phyloP scores from a whole-genome alignment of 2,329 filamentous ascomycete genomes.

The Beauveria rudraprayagi region DNA sequence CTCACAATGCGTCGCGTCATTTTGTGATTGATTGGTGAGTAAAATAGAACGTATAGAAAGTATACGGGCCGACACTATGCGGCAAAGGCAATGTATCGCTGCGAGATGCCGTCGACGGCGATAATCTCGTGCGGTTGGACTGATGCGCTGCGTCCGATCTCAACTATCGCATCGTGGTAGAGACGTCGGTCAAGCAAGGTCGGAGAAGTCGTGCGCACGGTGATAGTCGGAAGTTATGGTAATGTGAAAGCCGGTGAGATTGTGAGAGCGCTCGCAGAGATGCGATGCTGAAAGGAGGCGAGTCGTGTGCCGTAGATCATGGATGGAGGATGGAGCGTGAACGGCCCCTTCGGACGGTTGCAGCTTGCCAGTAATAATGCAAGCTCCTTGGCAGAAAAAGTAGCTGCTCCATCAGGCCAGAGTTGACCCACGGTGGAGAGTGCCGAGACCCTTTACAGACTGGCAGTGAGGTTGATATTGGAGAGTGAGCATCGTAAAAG shows the following conservation, averaged over 20 bases:
- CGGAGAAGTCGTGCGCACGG: not conserved
- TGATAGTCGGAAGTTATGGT: not conserved
- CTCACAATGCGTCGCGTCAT: slow-evolving; percentile 17
- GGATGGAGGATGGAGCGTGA: not conserved
- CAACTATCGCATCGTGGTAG: slow-evolving; percentile 9
- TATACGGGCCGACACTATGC: not conserved
- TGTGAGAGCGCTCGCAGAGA: not conserved
- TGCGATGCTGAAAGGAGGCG: slow-evolving; percentile 6
- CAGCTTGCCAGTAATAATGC: not conserved
- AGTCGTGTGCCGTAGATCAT: not conserved
- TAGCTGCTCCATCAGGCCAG: slow-evolving; percentile 6
- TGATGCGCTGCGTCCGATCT: not conserved
- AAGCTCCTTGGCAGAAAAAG: not conserved
- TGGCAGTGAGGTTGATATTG: not conserved
- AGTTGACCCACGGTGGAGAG: slow-evolving; percentile 5
- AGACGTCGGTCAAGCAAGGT: not conserved
- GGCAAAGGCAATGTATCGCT: not conserved
- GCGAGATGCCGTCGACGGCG: not conserved
- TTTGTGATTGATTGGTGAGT: slow-evolving; percentile 3
- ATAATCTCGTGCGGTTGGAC: not conserved
- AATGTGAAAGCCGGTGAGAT: not conserved
- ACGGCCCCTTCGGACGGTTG: not conserved
- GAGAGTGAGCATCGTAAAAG: not conserved
- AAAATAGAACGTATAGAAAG: not conserved
- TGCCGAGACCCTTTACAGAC: not conserved